Evolutionary conservation across 495 filamentous ascomycete genomes (phyloP).

Genomic region (Diplogelasinospora grovesii): DNA sequence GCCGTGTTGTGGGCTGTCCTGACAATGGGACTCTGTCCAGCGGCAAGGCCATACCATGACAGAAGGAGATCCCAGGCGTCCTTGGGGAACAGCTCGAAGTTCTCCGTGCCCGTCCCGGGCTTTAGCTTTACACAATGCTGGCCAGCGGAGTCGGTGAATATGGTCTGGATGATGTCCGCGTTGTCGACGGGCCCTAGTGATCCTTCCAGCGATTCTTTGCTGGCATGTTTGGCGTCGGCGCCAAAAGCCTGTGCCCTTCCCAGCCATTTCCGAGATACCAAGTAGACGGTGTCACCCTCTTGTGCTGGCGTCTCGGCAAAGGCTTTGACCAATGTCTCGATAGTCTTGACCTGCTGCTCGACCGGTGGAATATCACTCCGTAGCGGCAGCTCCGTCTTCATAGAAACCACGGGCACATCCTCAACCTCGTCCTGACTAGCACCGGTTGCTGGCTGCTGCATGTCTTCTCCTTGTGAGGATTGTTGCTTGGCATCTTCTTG

Average conservation of each 20-base stretch:
- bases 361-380: conserved; percentile 44
- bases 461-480: neutral
- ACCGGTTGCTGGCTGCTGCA: neutral
- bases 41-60: conserved; percentile 71
- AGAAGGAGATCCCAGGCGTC: conserved; percentile 76
- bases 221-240: conserved; percentile 43
- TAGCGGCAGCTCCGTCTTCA: conserved; percentile 15
- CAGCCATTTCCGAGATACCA: conserved; percentile 77
- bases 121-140: conserved; percentile 69
- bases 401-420: neutral
- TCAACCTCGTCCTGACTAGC: neutral
- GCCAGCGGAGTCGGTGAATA: conserved; percentile 37
- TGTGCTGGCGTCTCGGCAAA: conserved; percentile 44
- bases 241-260: conserved; percentile 63
- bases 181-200: conserved; percentile 84
- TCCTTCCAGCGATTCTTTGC: conserved; percentile 56
- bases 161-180: conserved; percentile 54
- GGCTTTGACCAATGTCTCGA: conserved; percentile 54
- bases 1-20: conserved; percentile 73
- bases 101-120: conserved; percentile 58
- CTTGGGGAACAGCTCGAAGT: conserved; percentile 71
- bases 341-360: conserved; percentile 70
- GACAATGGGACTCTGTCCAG: conserved; percentile 64
- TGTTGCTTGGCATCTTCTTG: conserved; percentile 7
- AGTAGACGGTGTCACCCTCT: conserved; percentile 68